Evolutionary conservation across 106 monocot species (phyloP).

Genomic region (Phalaenopsis aphrodite): DNA sequence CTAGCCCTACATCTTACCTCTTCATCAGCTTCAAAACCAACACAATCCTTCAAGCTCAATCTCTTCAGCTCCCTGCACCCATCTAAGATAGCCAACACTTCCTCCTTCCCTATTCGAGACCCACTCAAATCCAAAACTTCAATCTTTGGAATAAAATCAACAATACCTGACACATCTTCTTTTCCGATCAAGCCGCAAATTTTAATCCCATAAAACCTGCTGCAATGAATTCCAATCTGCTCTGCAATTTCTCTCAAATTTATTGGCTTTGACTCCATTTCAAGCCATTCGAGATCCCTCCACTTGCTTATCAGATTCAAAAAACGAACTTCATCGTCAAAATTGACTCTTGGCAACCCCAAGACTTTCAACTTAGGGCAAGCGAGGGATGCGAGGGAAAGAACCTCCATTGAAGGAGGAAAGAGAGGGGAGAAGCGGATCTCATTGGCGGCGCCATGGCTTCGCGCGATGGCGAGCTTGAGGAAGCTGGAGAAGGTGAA

Average conservation of each 20-base stretch:
- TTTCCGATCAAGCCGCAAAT: slow-evolving; percentile 28
- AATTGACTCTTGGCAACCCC: slow-evolving; percentile 15
- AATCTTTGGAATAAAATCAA: slow-evolving; percentile 14
- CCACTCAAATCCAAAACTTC: slow-evolving; percentile 23
- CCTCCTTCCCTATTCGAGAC: slow-evolving; percentile 25
- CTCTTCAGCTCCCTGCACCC: slow-evolving; percentile 34
- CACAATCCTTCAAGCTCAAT: slow-evolving; percentile 26
- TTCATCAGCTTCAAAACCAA: slow-evolving; percentile 36
- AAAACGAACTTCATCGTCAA: slow-evolving; percentile 22
- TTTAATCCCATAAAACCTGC: slow-evolving; percentile 12
- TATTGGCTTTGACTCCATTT: slow-evolving; percentile 8
- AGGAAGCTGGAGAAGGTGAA: slow-evolving; percentile 31
- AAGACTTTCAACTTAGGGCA: slow-evolving; percentile 23
- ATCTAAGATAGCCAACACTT: slow-evolving; percentile 21
- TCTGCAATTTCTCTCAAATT: not conserved
- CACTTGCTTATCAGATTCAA: slow-evolving; percentile 17
- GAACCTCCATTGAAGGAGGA: slow-evolving; percentile 4
- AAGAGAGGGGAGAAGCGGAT: slow-evolving; percentile 22
- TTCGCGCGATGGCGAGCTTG: slow-evolving; percentile 17
- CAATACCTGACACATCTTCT: slow-evolving; percentile 26
- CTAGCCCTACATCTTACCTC: slow-evolving; percentile 17
- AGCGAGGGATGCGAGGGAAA: slow-evolving; percentile 1
- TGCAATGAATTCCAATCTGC: slow-evolving; percentile 1
- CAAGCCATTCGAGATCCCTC: slow-evolving; percentile 9
- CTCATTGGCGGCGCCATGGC: slow-evolving; percentile 8